These are phyloP conservation scores for Spergularia bocconei DNA, from an alignment of 148 eudicot genomes.

Conservation along the genomic window DNA sequence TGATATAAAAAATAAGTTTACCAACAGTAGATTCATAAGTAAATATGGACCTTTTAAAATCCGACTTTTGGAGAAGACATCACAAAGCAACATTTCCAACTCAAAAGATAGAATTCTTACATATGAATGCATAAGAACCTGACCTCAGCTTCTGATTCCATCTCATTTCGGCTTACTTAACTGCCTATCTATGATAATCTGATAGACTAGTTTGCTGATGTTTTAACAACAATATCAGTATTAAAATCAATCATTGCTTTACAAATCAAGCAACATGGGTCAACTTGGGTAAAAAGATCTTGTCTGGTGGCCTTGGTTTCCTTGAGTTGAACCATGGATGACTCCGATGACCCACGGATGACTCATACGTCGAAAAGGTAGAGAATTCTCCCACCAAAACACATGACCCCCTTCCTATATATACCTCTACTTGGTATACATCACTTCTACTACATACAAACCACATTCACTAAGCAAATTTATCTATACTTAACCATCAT, in stretches of 20 bases:
- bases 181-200: no score
- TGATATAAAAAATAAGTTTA: neutral
- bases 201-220: no score
- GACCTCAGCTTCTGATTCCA: neutral
- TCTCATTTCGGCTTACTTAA: no score
- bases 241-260: no score
- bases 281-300: conserved; percentile 13
- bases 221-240: no score
- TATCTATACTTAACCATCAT: neutral
- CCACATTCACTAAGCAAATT: neutral
- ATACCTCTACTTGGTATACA: neutral
- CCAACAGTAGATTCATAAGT: neutral
- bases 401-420: neutral
- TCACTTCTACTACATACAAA: neutral
- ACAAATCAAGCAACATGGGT: conserved; percentile 5
- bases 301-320: conserved; percentile 3
- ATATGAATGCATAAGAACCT: neutral
- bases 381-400: neutral
- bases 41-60: neutral
- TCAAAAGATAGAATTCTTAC: conserved; percentile 12
- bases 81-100: conserved; percentile 9
- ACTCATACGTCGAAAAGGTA: neutral
- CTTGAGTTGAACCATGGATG: neutral
- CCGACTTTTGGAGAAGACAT: neutral
- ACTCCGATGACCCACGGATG: neutral